Conservation (phyloP, 495 filamentous ascomycete species). For the Hyaloscypha bicolor region DNA sequence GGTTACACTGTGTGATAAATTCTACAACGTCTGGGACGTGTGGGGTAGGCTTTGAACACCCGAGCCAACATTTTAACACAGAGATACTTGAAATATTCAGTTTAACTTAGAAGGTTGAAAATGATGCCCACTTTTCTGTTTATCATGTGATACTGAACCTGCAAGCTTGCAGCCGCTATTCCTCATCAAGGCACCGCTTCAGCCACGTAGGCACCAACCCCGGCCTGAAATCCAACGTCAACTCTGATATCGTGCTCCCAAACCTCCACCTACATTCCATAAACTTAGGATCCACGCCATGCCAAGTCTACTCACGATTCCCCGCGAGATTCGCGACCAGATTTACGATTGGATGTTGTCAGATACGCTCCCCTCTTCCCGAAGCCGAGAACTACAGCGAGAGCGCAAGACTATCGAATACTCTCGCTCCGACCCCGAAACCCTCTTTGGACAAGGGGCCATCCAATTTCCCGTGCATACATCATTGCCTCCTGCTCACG, state of each 20-base stretch:
- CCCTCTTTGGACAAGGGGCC: background rate
- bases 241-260: background rate
- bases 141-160: too few relatives aligned
- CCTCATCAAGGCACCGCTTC: too few relatives aligned
- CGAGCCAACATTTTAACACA: too few relatives aligned
- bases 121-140: too few relatives aligned
- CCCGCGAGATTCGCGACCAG: conserved; percentile 2
- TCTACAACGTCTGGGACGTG: too few relatives aligned
- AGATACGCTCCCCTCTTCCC: background rate
- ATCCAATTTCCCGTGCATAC: background rate
- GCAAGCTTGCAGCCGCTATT: too few relatives aligned
- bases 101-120: too few relatives aligned
- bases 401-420: background rate
- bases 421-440: background rate
- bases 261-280: background rate
- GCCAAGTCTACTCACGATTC: background rate
- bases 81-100: too few relatives aligned
- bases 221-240: too few relatives aligned
- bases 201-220: too few relatives aligned
- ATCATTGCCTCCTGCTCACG: background rate
- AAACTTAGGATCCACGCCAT: background rate
- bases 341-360: conserved; percentile 4
- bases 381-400: background rate
- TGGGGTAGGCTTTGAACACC: too few relatives aligned
- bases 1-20: too few relatives aligned